These are phyloP conservation scores for Plasmodium coatneyi DNA, from an alignment of 169 alveolate species.

Conservation along the genomic window DNA sequence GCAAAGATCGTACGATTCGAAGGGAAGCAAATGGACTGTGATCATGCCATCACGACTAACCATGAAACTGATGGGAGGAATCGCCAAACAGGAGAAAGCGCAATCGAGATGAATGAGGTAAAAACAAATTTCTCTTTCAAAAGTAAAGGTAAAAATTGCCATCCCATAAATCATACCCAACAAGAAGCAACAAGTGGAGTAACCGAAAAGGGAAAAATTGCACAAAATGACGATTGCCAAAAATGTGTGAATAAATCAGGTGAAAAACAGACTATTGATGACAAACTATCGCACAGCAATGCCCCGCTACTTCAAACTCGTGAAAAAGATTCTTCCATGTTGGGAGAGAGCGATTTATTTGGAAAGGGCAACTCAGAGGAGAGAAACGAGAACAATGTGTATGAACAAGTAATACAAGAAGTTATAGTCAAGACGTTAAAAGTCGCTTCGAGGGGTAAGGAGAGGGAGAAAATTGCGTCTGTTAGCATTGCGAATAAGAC, in stretches of 20 bases:
- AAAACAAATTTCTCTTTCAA: not conserved
- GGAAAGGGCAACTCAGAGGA: not conserved
- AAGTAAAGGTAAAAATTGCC: not conserved
- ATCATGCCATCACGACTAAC: not conserved
- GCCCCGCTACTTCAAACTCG: not conserved
- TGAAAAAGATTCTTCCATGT: not conserved
- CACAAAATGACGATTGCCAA: not conserved
- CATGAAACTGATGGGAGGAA: not conserved
- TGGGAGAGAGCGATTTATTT: not conserved
- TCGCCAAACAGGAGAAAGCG: not conserved
- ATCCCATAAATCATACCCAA: not conserved
- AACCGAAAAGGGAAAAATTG: not conserved
- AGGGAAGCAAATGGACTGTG: not conserved
- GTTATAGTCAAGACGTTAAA: slow-evolving; percentile 20
- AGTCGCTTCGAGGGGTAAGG: not conserved
- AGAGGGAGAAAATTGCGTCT: not conserved
- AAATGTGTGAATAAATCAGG: not conserved
- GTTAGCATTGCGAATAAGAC: not conserved
- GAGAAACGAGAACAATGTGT: not conserved
- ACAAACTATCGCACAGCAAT: not conserved
- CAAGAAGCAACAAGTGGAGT: not conserved
- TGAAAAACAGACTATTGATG: not conserved
- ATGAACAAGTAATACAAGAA: slow-evolving; percentile 32
- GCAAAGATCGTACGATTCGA: not conserved
- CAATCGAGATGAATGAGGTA: not conserved